A percentile compares a stretch with the other conserved stretches of the same genome.
Evolutionary conservation across 495 filamentous ascomycete genomes (phyloP).

Genomic region (Immersiella caudata): DNA sequence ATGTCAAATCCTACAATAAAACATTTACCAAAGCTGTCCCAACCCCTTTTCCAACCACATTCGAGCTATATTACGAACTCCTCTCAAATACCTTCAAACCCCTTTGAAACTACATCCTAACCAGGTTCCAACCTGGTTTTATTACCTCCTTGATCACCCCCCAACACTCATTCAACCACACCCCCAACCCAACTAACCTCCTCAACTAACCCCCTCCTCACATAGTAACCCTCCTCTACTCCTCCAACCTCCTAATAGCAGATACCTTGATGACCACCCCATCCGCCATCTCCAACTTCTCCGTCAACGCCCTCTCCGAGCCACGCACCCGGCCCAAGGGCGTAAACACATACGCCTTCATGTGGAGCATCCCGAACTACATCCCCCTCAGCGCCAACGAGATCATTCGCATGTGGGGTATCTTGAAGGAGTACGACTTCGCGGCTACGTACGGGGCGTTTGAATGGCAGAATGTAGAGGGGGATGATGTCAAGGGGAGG

Average conservation of each 20-base stretch:
- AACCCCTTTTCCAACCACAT: too few species aligned
- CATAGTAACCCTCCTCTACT: conserved; percentile 59
- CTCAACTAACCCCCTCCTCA: background rate
- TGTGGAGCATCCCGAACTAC: conserved; percentile 82
- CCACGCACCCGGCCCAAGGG: conserved; percentile 52
- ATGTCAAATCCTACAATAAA: background rate
- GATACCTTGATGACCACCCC: conserved; percentile 73
- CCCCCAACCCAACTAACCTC: background rate
- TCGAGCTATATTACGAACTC: too few species aligned
- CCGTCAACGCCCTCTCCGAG: conserved; percentile 35
- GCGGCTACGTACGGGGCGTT: conserved; percentile 69
- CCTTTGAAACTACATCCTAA: too few species aligned
- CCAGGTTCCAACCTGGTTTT: too few species aligned
- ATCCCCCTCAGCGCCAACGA: conserved; percentile 67
- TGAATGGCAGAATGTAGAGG: conserved; percentile 59
- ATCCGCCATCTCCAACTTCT: conserved; percentile 49
- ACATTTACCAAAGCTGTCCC: too few species aligned
- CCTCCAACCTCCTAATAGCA: conserved; percentile 64
- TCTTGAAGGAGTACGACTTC: conserved; percentile 61
- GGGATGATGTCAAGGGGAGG: conserved; percentile 58
- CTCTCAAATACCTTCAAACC: too few species aligned
- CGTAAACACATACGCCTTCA: conserved; percentile 68
- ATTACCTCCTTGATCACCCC: background rate
- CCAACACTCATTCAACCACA: background rate
- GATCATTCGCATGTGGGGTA: conserved; percentile 56